A percentile compares a stretch with the other conserved stretches of the same genome.
These are phyloP conservation scores for Hypoxylon subgilvum DNA, from an alignment of 495 filamentous ascomycete species.

Conservation along the genomic window DNA sequence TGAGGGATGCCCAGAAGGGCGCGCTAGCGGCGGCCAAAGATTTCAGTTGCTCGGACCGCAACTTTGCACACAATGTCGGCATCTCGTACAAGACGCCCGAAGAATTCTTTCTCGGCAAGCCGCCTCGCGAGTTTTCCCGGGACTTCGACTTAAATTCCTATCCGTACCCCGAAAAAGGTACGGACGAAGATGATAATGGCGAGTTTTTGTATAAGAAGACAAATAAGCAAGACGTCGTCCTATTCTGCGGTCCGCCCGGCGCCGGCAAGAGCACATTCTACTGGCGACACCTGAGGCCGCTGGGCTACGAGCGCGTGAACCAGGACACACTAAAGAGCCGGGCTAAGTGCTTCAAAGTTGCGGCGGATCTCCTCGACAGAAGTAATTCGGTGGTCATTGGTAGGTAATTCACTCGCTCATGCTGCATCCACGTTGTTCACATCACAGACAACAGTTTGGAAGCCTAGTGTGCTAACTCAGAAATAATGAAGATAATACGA, in stretches of 20 bases:
- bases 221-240: slow-evolving; percentile 73
- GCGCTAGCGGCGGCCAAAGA: slow-evolving; percentile 47
- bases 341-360: slow-evolving; percentile 84
- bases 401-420: slow-evolving; percentile 51
- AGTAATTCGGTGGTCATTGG: slow-evolving; percentile 76
- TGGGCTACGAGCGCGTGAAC: slow-evolving; percentile 85
- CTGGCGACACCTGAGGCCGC: slow-evolving; percentile 75
- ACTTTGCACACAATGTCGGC: slow-evolving; percentile 82
- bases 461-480: background rate
- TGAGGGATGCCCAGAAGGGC: slow-evolving; percentile 27
- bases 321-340: slow-evolving; percentile 82
- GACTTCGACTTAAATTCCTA: slow-evolving; percentile 66
- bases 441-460: background rate
- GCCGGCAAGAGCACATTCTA: slow-evolving; percentile 92
- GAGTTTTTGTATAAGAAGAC: slow-evolving; percentile 61
- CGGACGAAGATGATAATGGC: background rate
- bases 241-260: slow-evolving; percentile 87
- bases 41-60: slow-evolving; percentile 80
- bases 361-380: slow-evolving; percentile 65
- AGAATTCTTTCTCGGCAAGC: slow-evolving; percentile 79
- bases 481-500: slow-evolving; percentile 79
- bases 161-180: slow-evolving; percentile 36
- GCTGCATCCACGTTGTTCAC: slow-evolving; percentile 7
- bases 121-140: slow-evolving; percentile 64
- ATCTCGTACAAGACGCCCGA: slow-evolving; percentile 86